These are phyloP conservation scores for Coemansia sp. DNA, from an alignment of 192 early-diverging fungal genomes.

Conservation along the genomic window DNA sequence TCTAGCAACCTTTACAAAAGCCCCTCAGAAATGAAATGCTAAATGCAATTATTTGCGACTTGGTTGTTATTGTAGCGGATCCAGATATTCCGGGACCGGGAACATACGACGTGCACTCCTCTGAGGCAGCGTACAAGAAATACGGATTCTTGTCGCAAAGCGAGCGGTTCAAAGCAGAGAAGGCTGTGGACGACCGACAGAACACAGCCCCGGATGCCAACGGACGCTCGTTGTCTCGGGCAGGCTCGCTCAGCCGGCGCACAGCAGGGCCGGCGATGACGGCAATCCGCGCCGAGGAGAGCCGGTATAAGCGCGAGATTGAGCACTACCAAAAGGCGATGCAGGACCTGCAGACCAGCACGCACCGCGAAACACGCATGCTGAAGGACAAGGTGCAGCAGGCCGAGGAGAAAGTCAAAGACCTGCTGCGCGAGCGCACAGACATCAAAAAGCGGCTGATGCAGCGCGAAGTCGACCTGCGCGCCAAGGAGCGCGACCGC, in stretches of 20 bases:
- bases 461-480: conserved; percentile 24
- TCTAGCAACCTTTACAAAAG: neutral
- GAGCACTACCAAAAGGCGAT: conserved; percentile 24
- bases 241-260: conserved; percentile 8
- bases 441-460: conserved; percentile 26
- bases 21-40: neutral
- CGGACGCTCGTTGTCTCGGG: neutral
- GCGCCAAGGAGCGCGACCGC: conserved; percentile 29
- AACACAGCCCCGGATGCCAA: neutral
- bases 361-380: conserved; percentile 17
- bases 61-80: conserved; percentile 44
- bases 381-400: conserved; percentile 18
- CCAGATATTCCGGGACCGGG: conserved; percentile 46
- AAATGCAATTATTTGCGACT: no score
- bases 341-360: conserved; percentile 14
- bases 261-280: conserved; percentile 10
- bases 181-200: neutral
- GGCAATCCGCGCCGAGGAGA: conserved; percentile 29
- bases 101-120: conserved; percentile 33
- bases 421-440: conserved; percentile 27
- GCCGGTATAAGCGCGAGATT: conserved; percentile 31
- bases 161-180: conserved; percentile 26
- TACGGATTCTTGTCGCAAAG: conserved; percentile 39
- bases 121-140: conserved; percentile 38
- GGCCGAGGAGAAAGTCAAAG: conserved; percentile 29